Evolutionary conservation across 257 asterid genomes (phyloP), one percentile per base, ranked within the genome.

Genomic region (Solanum rostratum): DNA sequence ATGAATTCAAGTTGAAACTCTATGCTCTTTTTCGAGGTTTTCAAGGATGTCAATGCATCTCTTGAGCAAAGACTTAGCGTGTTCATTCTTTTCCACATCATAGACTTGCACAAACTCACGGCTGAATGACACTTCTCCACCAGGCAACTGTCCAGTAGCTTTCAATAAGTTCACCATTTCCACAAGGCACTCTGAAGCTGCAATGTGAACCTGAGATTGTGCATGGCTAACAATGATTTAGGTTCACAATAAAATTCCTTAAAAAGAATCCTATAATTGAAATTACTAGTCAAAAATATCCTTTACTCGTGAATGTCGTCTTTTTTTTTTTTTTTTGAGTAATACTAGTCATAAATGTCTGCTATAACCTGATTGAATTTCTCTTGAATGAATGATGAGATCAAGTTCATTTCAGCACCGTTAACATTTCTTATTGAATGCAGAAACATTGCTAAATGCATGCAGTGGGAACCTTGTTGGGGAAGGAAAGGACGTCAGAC

Each of bases 161-260:
- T 2, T 85, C 87, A 87, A 90, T 85, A 84, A 83, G 85, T 89
- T 88, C 29, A 92, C 88, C 85, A 95, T 83, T 85, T 92, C 97
- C 85, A 93, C 80, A 66, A 95, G 92, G 86, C 99, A 93, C 84
- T 96, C 98, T 3, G 95, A 91, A 69, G 95, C 98, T 55, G 94
- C 96, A 82, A 93, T 85, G 84, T 95, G 99, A 84, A 96, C 98
- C 99, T 96, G 97, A 63, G 59, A 60, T 81, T 10, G 73, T 70
- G 66, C 90, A 80, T 15, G 49, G 33, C 22, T 55, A 59, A 74
- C 27, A 30, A 83, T 27, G 27, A 11, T 22, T 62, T 5, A 50
- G 37, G 85, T 83, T 16, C 63, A 76, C 63, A 76, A 16, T 16
- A 13, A 50, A 76, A 27, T 49, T 14, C 62, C 62, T 46, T 46